Evolutionary conservation across 805 yeast genomes (phyloP).

Genomic region (Saturnispora quitensis): DNA sequence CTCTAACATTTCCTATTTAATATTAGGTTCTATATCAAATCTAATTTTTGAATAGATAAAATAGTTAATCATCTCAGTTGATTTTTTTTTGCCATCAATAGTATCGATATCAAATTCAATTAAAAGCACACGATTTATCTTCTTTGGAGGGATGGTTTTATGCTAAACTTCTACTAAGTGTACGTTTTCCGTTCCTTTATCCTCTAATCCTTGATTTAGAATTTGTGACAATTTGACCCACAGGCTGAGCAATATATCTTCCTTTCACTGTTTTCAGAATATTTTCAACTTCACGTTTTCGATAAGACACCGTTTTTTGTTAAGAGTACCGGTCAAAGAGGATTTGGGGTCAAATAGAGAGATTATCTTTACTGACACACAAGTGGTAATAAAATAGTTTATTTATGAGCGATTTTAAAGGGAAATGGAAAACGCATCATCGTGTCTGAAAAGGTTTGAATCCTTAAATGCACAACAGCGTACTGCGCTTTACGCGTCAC

Average conservation of each 20-base stretch:
- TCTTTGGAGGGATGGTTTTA: too few relatives aligned
- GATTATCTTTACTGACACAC: background rate
- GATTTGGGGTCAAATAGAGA: background rate
- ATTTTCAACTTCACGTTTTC: background rate
- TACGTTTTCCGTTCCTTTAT: too few relatives aligned
- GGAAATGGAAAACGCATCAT: background rate
- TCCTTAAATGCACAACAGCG: slow-evolving; percentile 34
- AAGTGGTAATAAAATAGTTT: background rate
- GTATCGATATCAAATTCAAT: background rate
- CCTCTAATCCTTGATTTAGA: background rate
- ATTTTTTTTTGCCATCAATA: background rate
- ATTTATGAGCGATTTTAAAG: background rate
- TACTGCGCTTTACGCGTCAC: slow-evolving; percentile 36
- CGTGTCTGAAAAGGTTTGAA: slow-evolving; percentile 5
- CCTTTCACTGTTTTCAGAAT: background rate
- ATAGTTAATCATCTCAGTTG: background rate
- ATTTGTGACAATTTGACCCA: background rate
- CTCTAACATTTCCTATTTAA: slow-evolving; percentile 41
- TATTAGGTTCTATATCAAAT: background rate
- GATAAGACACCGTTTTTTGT: background rate
- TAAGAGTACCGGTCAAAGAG: background rate
- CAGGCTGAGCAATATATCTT: background rate
- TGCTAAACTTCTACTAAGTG: too few relatives aligned
- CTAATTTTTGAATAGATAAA: background rate
- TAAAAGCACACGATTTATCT: background rate